A percentile compares a stretch with the other conserved stretches of the same genome.
phyloP scores from a whole-genome alignment of 805 yeast genomes.

The Nakazawaea holstii region DNA sequence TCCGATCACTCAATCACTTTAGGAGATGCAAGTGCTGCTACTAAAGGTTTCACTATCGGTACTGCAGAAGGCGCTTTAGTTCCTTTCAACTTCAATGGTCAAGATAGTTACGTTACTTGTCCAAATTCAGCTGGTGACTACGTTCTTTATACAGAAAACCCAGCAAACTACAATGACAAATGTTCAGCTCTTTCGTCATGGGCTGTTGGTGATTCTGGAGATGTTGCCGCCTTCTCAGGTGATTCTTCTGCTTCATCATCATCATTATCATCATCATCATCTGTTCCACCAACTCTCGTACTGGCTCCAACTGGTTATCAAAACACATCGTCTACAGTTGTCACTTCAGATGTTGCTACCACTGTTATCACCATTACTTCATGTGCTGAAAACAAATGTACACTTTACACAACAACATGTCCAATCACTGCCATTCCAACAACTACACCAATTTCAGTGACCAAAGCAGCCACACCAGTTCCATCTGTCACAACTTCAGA shows the following conservation, averaged over 20 bases:
- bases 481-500: neutral
- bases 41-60: slow-evolving; percentile 9
- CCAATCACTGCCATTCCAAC: neutral
- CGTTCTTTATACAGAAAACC: neutral
- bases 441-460: neutral
- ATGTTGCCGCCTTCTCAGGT: neutral
- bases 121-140: slow-evolving; percentile 3
- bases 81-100: slow-evolving; percentile 7
- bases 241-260: no score
- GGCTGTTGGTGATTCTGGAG: neutral
- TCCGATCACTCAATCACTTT: slow-evolving; percentile 6
- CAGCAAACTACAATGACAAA: neutral
- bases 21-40: slow-evolving; percentile 1
- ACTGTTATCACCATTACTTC: slow-evolving; percentile 25
- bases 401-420: slow-evolving; percentile 1
- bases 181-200: slow-evolving; percentile 7
- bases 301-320: neutral
- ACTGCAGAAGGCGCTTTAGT: slow-evolving; percentile 1
- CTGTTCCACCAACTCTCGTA: neutral
- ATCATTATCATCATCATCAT: neutral
- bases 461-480: no score
- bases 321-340: slow-evolving; percentile 10
- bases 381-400: slow-evolving; percentile 14
- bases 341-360: slow-evolving; percentile 16
- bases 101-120: slow-evolving; percentile 4